A percentile compares a stretch with the other conserved stretches of the same genome.
phyloP scores from a whole-genome alignment of 371 early-diverging fungal genomes.

The Lichtheimia hyalospora region DNA sequence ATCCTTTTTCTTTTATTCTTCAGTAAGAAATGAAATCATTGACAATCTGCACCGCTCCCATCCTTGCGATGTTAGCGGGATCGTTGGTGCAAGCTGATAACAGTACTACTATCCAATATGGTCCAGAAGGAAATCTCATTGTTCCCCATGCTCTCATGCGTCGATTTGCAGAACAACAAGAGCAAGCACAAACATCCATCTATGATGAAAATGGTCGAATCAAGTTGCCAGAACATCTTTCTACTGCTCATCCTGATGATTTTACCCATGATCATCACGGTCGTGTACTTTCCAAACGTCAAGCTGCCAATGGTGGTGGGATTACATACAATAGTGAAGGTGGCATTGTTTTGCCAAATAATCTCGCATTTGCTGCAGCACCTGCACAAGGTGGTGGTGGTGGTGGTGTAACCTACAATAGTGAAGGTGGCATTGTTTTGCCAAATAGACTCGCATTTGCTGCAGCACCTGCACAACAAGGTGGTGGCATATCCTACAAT shows the following conservation, averaged over 20 bases:
- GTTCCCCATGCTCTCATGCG: no score
- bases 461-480: background rate
- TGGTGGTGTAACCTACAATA: slow-evolving; percentile 3
- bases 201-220: slow-evolving; percentile 1
- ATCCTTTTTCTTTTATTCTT: no score
- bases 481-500: background rate
- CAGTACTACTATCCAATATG: no score
- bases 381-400: background rate
- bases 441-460: background rate
- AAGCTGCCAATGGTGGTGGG: slow-evolving; percentile 8
- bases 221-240: background rate
- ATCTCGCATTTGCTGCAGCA: background rate
- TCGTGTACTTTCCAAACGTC: background rate
- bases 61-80: no score
- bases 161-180: background rate
- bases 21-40: no score
- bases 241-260: background rate
- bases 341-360: slow-evolving; percentile 8
- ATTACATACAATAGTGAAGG: slow-evolving; percentile 13
- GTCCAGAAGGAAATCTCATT: no score
- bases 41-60: no score
- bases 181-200: background rate
- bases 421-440: slow-evolving; percentile 3
- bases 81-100: no score
- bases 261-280: background rate